A percentile compares a stretch with the other conserved stretches of the same genome.
These are phyloP conservation scores for Coemansia linderi DNA, from an alignment of 371 early-diverging fungal species.

Conservation along the genomic window DNA sequence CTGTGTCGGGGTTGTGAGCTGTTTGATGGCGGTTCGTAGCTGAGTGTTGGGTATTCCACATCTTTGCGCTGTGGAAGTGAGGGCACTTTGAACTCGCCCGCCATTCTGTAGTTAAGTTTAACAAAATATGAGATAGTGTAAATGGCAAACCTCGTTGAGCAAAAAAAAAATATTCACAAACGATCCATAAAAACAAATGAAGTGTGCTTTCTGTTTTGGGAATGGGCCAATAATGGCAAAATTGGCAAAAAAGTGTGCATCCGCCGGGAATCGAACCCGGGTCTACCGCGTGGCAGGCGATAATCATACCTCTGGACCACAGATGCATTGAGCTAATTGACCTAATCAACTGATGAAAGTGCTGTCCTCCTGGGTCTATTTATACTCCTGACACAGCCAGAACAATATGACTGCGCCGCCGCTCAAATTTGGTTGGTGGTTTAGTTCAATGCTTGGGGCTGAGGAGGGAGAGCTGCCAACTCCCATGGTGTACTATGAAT, in stretches of 20 bases:
- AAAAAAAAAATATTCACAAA: neutral
- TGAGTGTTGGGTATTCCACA: constrained; percentile 13
- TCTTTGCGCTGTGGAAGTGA: constrained; percentile 9
- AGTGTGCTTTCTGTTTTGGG: neutral
- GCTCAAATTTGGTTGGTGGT: too few species aligned
- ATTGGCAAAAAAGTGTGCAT: neutral
- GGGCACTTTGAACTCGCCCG: constrained; percentile 18
- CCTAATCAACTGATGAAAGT: neutral
- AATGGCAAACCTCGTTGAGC: neutral
- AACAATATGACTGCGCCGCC: too few species aligned
- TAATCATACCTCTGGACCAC: constrained; percentile 11
- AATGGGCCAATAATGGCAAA: neutral
- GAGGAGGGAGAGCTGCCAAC: too few species aligned
- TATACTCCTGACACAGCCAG: neutral
- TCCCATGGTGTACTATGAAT: too few species aligned
- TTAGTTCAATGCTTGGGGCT: too few species aligned
- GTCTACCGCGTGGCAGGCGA: constrained; percentile 11
- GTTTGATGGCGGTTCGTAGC: constrained; percentile 22
- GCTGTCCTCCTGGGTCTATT: neutral
- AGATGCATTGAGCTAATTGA: neutral
- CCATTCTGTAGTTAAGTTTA: neutral
- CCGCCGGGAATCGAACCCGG: constrained; percentile 12
- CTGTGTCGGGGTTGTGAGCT: constrained; percentile 8
- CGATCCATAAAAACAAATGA: neutral
- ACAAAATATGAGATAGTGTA: neutral